Evolutionary conservation across 2,329 filamentous ascomycete genomes (phyloP).

Genomic region (Phaeosphaeria sp.): DNA sequence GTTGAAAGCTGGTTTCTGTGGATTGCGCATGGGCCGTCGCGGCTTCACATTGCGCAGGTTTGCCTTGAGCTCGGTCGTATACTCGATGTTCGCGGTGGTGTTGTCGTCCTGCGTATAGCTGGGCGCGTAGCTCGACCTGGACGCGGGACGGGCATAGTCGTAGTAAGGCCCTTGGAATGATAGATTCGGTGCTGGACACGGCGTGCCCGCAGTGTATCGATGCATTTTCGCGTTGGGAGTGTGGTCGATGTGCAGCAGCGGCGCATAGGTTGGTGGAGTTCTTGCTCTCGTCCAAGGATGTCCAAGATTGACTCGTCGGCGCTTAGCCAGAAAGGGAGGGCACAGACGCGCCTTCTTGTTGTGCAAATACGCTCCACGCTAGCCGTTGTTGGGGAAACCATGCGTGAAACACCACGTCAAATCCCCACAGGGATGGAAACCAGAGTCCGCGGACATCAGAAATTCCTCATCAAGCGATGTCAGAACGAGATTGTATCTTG

Average conservation of each 20-base stretch:
- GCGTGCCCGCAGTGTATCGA: slow-evolving; percentile 44
- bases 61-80: slow-evolving; percentile 45
- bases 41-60: slow-evolving; percentile 40
- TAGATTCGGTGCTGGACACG: slow-evolving; percentile 42
- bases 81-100: slow-evolving; percentile 47
- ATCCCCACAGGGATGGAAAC: neutral
- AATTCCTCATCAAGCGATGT: neutral
- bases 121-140: slow-evolving; percentile 40
- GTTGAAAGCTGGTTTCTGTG: slow-evolving; percentile 39
- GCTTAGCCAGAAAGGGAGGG: slow-evolving; percentile 19
- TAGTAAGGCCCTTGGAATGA: slow-evolving; percentile 34
- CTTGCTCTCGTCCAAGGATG: slow-evolving; percentile 15
- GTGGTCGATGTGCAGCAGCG: slow-evolving; percentile 20
- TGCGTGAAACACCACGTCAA: neutral
- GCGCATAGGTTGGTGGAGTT: slow-evolving; percentile 18
- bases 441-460: neutral
- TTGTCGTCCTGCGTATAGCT: slow-evolving; percentile 37
- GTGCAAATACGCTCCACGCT: slow-evolving; percentile 3
- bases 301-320: slow-evolving; percentile 10
- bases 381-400: slow-evolving; percentile 16
- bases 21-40: slow-evolving; percentile 38
- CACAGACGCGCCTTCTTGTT: slow-evolving; percentile 12
- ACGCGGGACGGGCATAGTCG: slow-evolving; percentile 31
- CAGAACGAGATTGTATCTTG: neutral
- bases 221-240: slow-evolving; percentile 33